phyloP scores from a whole-genome alignment of 805 yeast species.

The Ogataea thermomethanolica region DNA sequence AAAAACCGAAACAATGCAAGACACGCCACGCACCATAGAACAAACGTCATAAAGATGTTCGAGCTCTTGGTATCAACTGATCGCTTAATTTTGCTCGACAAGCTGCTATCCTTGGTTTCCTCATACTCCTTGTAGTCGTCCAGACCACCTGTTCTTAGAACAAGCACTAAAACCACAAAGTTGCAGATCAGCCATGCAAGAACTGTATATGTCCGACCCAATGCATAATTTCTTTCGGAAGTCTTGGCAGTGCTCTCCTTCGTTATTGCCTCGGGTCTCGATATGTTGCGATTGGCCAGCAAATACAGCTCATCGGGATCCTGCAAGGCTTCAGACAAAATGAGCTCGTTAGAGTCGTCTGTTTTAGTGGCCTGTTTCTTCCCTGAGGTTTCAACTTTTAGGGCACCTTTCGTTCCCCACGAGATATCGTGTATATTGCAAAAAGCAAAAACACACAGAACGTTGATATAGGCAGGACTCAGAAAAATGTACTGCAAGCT shows the following conservation, averaged over 20 bases:
- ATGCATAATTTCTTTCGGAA: conserved; percentile 72
- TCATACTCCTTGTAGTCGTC: conserved; percentile 34
- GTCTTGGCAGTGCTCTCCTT: conserved; percentile 33
- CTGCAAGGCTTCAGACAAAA: conserved; percentile 29
- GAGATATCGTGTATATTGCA: conserved; percentile 93
- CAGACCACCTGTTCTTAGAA: conserved; percentile 79
- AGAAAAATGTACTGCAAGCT: conserved; percentile 76
- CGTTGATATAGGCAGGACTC: conserved; percentile 86
- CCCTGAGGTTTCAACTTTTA: conserved; percentile 50
- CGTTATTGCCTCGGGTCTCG: conserved; percentile 43
- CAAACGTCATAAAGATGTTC: conserved; percentile 66
- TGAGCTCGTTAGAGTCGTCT: conserved; percentile 17
- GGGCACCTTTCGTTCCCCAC: conserved; percentile 94
- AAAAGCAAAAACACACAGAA: conserved; percentile 86
- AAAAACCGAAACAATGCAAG: conserved; percentile 75
- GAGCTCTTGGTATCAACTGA: conserved; percentile 20
- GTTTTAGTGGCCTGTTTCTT: conserved; percentile 53
- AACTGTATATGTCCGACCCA: conserved; percentile 84
- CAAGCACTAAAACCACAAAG: conserved; percentile 72
- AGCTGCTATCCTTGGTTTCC: conserved; percentile 16
- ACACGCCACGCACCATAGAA: conserved; percentile 88
- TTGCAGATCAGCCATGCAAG: conserved; percentile 84
- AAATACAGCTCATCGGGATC: conserved; percentile 31
- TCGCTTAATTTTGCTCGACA: conserved; percentile 20
- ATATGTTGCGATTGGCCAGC: conserved; percentile 24